A percentile compares a stretch with the other conserved stretches of the same genome.
These are phyloP conservation scores for Jasminum sambac DNA, from an alignment of 257 asterid species.

Conservation along the genomic window DNA sequence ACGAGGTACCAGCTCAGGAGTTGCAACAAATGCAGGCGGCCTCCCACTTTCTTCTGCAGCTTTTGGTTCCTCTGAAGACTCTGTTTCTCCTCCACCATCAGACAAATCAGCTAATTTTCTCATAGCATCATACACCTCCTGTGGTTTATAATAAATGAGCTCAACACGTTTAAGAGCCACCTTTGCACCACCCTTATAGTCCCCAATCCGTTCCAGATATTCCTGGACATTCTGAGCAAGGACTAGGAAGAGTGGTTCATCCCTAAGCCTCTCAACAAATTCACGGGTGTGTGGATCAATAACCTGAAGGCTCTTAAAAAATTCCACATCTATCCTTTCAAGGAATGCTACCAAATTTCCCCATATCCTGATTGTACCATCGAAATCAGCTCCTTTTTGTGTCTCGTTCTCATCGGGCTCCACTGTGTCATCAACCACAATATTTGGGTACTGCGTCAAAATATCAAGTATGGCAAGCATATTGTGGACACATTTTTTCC, in stretches of 20 bases:
- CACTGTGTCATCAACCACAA: conserved; percentile 85
- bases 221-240: conserved; percentile 90
- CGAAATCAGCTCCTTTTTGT: conserved; percentile 74
- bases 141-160: conserved; percentile 89
- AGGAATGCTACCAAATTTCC: conserved; percentile 93
- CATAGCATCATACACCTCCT: conserved; percentile 93
- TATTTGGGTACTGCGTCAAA: conserved; percentile 75
- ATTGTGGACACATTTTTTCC: conserved; percentile 91
- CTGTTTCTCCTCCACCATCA: conserved; percentile 44
- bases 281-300: conserved; percentile 97
- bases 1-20: conserved; percentile 82
- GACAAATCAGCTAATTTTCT: conserved; percentile 75
- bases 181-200: conserved; percentile 83
- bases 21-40: conserved; percentile 63
- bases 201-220: conserved; percentile 64
- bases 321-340: conserved; percentile 84
- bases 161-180: conserved; percentile 95
- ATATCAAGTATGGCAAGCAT: conserved; percentile 70
- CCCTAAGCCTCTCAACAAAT: conserved; percentile 87
- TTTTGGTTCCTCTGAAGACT: conserved; percentile 58
- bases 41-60: conserved; percentile 58
- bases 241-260: conserved; percentile 79
- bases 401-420: conserved; percentile 95
- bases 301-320: conserved; percentile 91
- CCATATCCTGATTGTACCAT: conserved; percentile 83